Conservation (phyloP, 2,329 filamentous ascomycete species). For the Leptographium radiaticola region DNA sequence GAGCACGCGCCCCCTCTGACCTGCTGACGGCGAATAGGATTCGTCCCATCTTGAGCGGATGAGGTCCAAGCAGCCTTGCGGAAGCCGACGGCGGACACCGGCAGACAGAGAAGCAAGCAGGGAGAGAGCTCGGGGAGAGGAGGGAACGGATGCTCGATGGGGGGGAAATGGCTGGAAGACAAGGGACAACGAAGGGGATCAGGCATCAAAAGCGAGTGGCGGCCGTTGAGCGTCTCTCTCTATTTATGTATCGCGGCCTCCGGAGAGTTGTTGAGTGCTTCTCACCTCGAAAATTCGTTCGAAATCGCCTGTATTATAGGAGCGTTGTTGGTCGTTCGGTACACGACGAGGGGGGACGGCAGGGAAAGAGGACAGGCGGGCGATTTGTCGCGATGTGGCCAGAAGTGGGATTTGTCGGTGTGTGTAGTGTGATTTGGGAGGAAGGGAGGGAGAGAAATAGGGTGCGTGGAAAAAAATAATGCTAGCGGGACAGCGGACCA, state of each 20-base stretch:
- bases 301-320: background rate
- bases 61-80: background rate
- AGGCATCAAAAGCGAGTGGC: background rate
- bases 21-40: background rate
- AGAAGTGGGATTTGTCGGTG: constrained; percentile 15
- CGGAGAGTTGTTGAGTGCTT: background rate
- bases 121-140: background rate
- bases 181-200: background rate
- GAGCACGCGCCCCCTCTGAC: background rate
- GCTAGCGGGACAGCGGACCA: background rate
- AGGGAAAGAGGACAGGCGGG: constrained; percentile 6
- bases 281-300: background rate
- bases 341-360: background rate
- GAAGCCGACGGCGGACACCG: background rate
- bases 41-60: background rate
- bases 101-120: background rate
- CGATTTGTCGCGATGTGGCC: constrained; percentile 14
- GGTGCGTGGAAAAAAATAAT: constrained; percentile 3
- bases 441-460: constrained; percentile 2
- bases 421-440: constrained; percentile 10
- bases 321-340: background rate
- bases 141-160: background rate
- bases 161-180: background rate
- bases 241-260: background rate
- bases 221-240: background rate